Conservation (phyloP, 176 grass and related monocot species). For the Ampelocalamus luodianensis region DNA sequence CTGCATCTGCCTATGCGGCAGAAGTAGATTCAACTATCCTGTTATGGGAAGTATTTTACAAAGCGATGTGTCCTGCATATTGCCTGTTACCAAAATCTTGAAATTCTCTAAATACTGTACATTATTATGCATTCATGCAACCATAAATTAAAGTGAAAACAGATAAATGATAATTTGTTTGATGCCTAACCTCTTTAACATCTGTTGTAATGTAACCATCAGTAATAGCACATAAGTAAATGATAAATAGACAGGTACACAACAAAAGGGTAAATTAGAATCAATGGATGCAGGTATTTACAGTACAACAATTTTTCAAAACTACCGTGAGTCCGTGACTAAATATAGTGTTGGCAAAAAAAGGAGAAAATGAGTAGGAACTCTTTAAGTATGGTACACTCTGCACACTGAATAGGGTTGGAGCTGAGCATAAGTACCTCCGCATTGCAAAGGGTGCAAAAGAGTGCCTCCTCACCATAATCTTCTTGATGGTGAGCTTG, state of each 20-base stretch:
- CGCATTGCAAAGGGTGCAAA: slow-evolving; percentile 90
- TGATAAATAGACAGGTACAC: neutral
- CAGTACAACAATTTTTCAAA: slow-evolving; percentile 16
- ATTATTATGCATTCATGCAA: slow-evolving; percentile 14
- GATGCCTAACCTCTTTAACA: slow-evolving; percentile 4
- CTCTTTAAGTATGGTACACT: slow-evolving; percentile 22
- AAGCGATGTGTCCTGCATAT: neutral
- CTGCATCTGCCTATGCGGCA: neutral
- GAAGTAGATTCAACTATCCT: neutral
- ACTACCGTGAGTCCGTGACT: neutral
- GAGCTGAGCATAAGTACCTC: slow-evolving; percentile 59
- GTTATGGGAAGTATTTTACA: neutral
- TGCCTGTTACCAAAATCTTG: neutral
- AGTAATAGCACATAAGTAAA: neutral
- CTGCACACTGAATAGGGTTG: neutral
- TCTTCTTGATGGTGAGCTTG: slow-evolving; percentile 69
- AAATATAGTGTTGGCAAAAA: neutral
- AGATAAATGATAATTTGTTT: slow-evolving; percentile 13
- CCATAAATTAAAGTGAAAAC: slow-evolving; percentile 8
- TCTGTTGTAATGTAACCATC: slow-evolving; percentile 12
- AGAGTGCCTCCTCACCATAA: slow-evolving; percentile 81
- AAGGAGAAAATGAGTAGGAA: slow-evolving; percentile 10
- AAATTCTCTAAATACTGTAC: neutral
- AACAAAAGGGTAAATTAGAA: slow-evolving; percentile 27
- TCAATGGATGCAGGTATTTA: slow-evolving; percentile 16